Evolutionary conservation across 169 alveolate species (phyloP), one percentile per base, ranked within the genome.

Genomic region (Hepatocystis sp.): DNA sequence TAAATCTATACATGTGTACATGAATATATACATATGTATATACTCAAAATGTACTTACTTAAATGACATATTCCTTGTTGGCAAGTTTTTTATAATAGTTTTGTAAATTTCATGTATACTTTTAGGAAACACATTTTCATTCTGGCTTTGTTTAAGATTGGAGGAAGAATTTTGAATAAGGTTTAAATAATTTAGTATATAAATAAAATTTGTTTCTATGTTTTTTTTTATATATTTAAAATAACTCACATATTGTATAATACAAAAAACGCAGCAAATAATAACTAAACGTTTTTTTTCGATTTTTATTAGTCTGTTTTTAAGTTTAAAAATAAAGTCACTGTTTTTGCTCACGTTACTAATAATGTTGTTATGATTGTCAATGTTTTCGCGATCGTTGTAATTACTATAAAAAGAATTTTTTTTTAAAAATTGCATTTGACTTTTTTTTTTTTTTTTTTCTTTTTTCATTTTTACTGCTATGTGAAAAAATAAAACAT

Each of bases 251-350:
- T 42, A 76, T 8, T 76, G 88, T 13, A 40, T 40, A 49, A 76
- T 76, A 36, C 88, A 76, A n/a, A 76, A 52, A 23, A 46, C 88
- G 55, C 88, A 76, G 15, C 63, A 56, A 3, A 76, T 47, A 27
- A 47, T n/a, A n/a, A n/a, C n/a, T n/a, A n/a, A n/a, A n/a, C n/a
- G n/a, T n/a, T n/a, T n/a, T n/a, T n/a, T n/a, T n/a, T n/a, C n/a
- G n/a, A n/a, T n/a, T n/a, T n/a, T n/a, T n/a, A n/a, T n/a, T n/a
- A n/a, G n/a, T n/a, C n/a, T n/a, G n/a, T n/a, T n/a, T n/a, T n/a
- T n/a, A n/a, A n/a, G n/a, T n/a, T n/a, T n/a, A n/a, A n/a, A n/a
- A n/a, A n/a, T n/a, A n/a, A n/a, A n/a, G n/a, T n/a, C n/a, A n/a
- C n/a, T n/a, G n/a, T n/a, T n/a, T n/a, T n/a, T n/a, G n/a, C n/a